Evolutionary conservation across 345 rosid species (phyloP).

Genomic region (Bruguiera sexangula): DNA sequence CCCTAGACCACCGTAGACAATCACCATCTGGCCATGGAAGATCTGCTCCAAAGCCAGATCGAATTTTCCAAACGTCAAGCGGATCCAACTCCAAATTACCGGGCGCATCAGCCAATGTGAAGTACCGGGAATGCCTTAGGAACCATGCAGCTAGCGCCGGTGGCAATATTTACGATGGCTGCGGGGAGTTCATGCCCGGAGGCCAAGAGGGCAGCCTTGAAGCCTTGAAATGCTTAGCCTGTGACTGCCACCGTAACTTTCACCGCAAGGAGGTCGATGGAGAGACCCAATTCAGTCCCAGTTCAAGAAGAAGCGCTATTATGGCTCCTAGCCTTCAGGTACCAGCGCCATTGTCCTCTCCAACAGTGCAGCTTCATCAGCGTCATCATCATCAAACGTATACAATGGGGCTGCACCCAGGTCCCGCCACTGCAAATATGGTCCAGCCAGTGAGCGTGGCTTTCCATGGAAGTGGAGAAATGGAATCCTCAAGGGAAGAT

Average conservation of each 20-base stretch:
- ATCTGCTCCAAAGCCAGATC: slow-evolving; percentile 27
- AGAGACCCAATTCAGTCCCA: slow-evolving; percentile 34
- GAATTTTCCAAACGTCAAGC: slow-evolving; percentile 19
- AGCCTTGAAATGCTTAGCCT: slow-evolving; percentile 89
- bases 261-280: slow-evolving; percentile 76
- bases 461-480: slow-evolving; percentile 51
- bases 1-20: slow-evolving; percentile 63
- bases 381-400: slow-evolving; percentile 29
- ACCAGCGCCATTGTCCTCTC: slow-evolving; percentile 49
- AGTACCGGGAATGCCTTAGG: slow-evolving; percentile 82
- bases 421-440: slow-evolving; percentile 44
- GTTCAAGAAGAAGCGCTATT: slow-evolving; percentile 22
- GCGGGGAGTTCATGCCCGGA: slow-evolving; percentile 97
- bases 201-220: slow-evolving; percentile 81
- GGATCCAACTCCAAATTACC: slow-evolving; percentile 33
- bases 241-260: slow-evolving; percentile 93
- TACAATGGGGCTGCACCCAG: slow-evolving; percentile 30
- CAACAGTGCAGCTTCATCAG: slow-evolving; percentile 31
- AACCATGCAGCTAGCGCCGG: slow-evolving; percentile 92
- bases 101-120: slow-evolving; percentile 6
- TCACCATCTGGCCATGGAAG: slow-evolving; percentile 30
- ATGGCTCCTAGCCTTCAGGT: slow-evolving; percentile 52
- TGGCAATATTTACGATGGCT: slow-evolving; percentile 79
- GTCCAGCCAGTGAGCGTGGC: slow-evolving; percentile 70
- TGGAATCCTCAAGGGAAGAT: slow-evolving; percentile 78